phyloP scores from a whole-genome alignment of 1,284 basidiomycete species.

The Ceratobasidium theobromae region DNA sequence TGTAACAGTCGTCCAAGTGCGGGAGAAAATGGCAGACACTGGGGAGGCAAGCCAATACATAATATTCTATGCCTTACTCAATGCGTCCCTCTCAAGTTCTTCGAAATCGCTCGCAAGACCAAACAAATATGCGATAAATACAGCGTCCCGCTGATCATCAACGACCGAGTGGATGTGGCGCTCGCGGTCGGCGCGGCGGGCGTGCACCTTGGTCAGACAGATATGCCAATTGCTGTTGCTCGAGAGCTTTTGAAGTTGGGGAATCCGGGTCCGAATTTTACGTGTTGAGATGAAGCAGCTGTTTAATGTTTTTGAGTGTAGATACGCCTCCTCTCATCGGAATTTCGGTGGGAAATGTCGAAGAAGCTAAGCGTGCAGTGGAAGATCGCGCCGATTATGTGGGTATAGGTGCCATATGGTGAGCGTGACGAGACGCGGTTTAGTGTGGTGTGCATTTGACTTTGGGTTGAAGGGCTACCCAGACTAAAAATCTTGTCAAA shows the following conservation, averaged over 20 bases:
- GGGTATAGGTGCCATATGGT: constrained; percentile 53
- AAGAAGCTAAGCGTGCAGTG: constrained; percentile 55
- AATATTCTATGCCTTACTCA: not conserved
- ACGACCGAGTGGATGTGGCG: constrained; percentile 88
- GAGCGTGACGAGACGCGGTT: constrained; percentile 39
- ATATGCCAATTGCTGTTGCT: constrained; percentile 75
- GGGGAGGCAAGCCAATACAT: constrained; percentile 57
- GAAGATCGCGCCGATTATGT: constrained; percentile 52
- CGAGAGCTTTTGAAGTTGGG: constrained; percentile 66
- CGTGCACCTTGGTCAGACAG: constrained; percentile 89
- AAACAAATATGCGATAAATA: constrained; percentile 80
- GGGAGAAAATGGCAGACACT: constrained; percentile 82
- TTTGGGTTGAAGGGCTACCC: constrained; percentile 52
- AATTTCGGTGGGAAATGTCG: constrained; percentile 72
- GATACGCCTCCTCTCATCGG: constrained; percentile 66
- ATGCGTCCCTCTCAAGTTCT: constrained; percentile 64
- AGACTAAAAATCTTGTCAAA: constrained; percentile 68
- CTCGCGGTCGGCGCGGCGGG: constrained; percentile 76
- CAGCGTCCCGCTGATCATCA: constrained; percentile 85
- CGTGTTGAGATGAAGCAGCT: not conserved
- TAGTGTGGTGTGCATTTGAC: not conserved
- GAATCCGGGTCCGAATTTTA: not conserved
- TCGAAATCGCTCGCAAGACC: constrained; percentile 69
- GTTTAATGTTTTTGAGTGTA: not conserved
- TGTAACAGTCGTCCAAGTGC: constrained; percentile 86